Evolutionary conservation across 2,329 filamentous ascomycete genomes (phyloP).

Genomic region (Beauveria brongniartii): DNA sequence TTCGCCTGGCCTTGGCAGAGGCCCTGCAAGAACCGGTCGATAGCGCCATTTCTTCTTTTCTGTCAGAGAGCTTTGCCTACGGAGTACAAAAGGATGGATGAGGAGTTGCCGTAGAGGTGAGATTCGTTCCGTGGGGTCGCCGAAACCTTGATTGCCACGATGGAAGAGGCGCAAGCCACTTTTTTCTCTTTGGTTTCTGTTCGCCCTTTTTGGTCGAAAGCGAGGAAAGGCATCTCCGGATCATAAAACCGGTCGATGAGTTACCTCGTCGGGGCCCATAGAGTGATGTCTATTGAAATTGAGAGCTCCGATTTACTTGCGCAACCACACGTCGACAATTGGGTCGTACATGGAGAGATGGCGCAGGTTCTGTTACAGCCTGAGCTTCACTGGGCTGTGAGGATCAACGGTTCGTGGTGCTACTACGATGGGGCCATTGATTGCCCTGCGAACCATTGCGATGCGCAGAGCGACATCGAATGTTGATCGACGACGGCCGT

Average conservation of each 20-base stretch:
- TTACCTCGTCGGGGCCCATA: not conserved
- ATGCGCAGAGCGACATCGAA: not conserved
- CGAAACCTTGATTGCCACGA: not conserved
- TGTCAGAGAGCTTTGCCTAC: no score
- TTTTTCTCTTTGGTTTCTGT: not conserved
- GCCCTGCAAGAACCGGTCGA: not conserved
- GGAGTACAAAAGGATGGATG: no score
- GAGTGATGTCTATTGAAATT: not conserved
- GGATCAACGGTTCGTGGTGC: not conserved
- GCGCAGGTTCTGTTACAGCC: not conserved
- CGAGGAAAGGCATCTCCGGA: not conserved
- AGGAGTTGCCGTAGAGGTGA: not conserved
- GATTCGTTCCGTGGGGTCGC: not conserved
- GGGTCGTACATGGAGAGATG: not conserved
- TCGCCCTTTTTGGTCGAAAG: no score
- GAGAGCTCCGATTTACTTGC: not conserved
- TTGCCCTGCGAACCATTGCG: not conserved
- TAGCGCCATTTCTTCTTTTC: not conserved
- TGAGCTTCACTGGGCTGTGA: no score
- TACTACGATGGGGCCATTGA: not conserved
- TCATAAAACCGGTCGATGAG: not conserved
- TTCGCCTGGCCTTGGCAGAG: conserved; percentile 1
- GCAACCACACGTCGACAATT: not conserved
- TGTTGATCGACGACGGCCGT: not conserved
- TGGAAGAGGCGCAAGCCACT: not conserved